A percentile compares a stretch with the other conserved stretches of the same genome.
Conservation (phyloP, 331 rosid genomes). For the Erythrophleum ivorense region DNA sequence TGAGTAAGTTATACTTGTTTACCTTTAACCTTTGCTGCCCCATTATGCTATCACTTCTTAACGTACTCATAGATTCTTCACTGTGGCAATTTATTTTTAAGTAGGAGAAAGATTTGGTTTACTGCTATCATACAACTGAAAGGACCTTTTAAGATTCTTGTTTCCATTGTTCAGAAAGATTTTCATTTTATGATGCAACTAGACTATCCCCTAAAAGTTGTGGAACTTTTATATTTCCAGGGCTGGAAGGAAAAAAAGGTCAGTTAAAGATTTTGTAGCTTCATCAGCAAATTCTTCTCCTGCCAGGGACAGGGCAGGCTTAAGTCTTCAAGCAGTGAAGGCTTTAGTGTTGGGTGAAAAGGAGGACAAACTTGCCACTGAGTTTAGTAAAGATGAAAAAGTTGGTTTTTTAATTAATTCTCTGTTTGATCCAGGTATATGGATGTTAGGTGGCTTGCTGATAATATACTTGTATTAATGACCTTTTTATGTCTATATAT, state of each 20-base stretch:
- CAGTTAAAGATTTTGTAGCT: conserved; percentile 76
- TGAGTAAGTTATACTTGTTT: conserved; percentile 70
- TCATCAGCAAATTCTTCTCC: conserved; percentile 76
- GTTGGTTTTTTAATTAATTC: conserved; percentile 65
- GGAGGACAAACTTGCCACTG: conserved; percentile 70
- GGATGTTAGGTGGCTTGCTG: conserved; percentile 47
- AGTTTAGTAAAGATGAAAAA: conserved; percentile 66
- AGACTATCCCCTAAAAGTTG: conserved; percentile 38
- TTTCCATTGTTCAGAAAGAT: conserved; percentile 32
- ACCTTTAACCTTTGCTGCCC: conserved; percentile 35
- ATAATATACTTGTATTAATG: conserved; percentile 29
- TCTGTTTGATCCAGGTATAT: conserved; percentile 87
- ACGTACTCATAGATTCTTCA: background rate
- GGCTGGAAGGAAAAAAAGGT: conserved; percentile 81
- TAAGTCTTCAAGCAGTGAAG: conserved; percentile 80
- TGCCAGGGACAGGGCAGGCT: conserved; percentile 73
- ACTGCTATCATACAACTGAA: conserved; percentile 3
- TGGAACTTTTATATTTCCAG: conserved; percentile 55
- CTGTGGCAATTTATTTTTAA: background rate
- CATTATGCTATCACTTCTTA: conserved; percentile 26
- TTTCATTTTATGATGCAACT: conserved; percentile 34
- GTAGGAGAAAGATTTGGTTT: background rate
- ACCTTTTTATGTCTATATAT: conserved; percentile 22
- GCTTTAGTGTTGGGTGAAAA: conserved; percentile 87
- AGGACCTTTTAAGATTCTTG: background rate